A percentile compares a stretch with the other conserved stretches of the same genome.
Evolutionary conservation across 1,284 basidiomycete species (phyloP).

Genomic region (Ganoderma meredithae): DNA sequence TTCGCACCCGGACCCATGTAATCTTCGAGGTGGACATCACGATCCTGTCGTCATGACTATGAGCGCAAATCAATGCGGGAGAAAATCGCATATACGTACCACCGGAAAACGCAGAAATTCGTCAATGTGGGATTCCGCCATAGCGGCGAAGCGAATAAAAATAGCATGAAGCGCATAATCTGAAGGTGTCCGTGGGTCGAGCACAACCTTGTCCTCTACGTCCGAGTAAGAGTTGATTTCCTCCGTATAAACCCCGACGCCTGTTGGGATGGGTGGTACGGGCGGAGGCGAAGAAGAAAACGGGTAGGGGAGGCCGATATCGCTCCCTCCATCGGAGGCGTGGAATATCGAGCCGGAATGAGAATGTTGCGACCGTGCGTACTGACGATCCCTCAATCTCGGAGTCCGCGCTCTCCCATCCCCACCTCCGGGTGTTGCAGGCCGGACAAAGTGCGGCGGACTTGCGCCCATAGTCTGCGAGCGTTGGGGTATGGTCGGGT

Average conservation of each 20-base stretch:
- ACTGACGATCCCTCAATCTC: constrained; percentile 61
- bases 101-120: constrained; percentile 72
- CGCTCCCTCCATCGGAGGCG: constrained; percentile 72
- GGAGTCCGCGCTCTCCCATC: constrained; percentile 52
- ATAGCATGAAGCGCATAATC: constrained; percentile 89
- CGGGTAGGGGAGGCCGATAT: constrained; percentile 50
- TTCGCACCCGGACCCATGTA: constrained; percentile 79
- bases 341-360: constrained; percentile 77
- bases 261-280: constrained; percentile 75
- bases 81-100: constrained; percentile 52
- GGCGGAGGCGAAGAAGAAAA: constrained; percentile 72
- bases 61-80: not conserved
- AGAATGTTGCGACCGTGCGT: constrained; percentile 75
- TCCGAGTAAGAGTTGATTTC: constrained; percentile 59
- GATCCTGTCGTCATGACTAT: constrained; percentile 55
- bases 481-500: constrained; percentile 42
- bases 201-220: constrained; percentile 66
- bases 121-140: constrained; percentile 81
- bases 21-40: constrained; percentile 69
- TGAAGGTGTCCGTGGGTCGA: constrained; percentile 80
- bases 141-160: constrained; percentile 83
- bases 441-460: constrained; percentile 54
- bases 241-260: constrained; percentile 53
- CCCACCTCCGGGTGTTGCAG: constrained; percentile 68
- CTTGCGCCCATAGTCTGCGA: constrained; percentile 47